Conservation (phyloP, 768 basidiomycete genomes). For the Amanita rimosa region DNA sequence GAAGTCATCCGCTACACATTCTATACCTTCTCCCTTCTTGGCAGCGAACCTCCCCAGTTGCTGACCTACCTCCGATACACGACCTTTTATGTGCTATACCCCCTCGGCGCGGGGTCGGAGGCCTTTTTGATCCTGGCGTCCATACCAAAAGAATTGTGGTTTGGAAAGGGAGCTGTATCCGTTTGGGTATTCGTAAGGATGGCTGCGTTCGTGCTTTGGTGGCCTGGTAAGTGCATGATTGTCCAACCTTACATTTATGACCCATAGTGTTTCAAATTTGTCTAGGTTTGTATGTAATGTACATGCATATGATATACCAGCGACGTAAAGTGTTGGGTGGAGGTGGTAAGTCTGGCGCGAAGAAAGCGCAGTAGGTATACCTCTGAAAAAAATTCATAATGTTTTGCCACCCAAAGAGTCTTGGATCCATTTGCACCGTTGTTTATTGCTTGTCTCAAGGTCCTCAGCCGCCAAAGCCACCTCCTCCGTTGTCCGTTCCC, state of each 20-base stretch:
- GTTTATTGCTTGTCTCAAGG: slow-evolving; percentile 19
- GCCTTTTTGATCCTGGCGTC: slow-evolving; percentile 75
- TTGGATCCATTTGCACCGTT: slow-evolving; percentile 26
- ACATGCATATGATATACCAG: slow-evolving; percentile 44
- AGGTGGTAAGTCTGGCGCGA: not conserved
- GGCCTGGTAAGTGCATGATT: slow-evolving; percentile 58
- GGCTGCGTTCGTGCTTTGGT: slow-evolving; percentile 72
- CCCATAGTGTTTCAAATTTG: too few relatives aligned
- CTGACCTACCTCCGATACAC: slow-evolving; percentile 80
- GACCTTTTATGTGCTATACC: slow-evolving; percentile 90
- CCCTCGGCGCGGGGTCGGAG: slow-evolving; percentile 84
- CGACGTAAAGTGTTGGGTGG: slow-evolving; percentile 31
- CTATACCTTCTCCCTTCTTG: slow-evolving; percentile 64
- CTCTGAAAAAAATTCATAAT: not conserved
- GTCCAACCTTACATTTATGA: not conserved
- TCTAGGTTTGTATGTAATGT: slow-evolving; percentile 39
- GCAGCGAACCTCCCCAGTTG: slow-evolving; percentile 27
- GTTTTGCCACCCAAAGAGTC: not conserved
- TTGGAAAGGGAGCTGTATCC: slow-evolving; percentile 24
- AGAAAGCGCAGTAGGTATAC: too few relatives aligned
- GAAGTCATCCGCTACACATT: slow-evolving; percentile 89
- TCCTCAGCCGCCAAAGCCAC: slow-evolving; percentile 18
- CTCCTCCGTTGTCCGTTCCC: slow-evolving; percentile 29
- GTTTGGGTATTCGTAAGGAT: slow-evolving; percentile 30
- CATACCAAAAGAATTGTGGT: slow-evolving; percentile 41